A percentile compares a stretch with the other conserved stretches of the same genome.
Conservation (phyloP, 768 basidiomycete genomes). For the Hygrophoropsis aurantiaca region DNA sequence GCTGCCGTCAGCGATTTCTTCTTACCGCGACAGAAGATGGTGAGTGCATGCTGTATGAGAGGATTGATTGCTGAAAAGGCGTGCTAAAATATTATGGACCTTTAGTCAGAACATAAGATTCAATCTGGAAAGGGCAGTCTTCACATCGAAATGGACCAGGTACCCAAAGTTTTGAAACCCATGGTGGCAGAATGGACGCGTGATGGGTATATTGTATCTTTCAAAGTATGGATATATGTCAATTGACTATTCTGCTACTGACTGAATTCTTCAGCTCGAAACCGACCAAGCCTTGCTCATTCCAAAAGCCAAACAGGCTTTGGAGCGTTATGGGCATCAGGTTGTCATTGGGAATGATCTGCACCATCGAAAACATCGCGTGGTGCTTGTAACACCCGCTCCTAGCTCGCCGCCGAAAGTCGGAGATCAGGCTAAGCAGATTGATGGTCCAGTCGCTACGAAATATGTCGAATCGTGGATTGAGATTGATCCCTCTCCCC, state of each 20-base stretch:
- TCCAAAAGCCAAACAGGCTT: constrained; percentile 85
- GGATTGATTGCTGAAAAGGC: background rate
- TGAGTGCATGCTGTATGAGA: constrained; percentile 37
- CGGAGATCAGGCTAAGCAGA: no score
- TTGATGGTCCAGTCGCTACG: constrained; percentile 15
- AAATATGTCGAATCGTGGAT: constrained; percentile 63
- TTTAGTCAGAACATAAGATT: constrained; percentile 95
- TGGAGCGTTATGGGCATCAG: constrained; percentile 95
- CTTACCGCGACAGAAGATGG: constrained; percentile 88
- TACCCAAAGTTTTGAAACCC: constrained; percentile 92
- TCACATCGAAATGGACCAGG: constrained; percentile 97
- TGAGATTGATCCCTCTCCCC: constrained; percentile 47
- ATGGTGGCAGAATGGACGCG: constrained; percentile 93
- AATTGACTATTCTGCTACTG: background rate
- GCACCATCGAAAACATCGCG: constrained; percentile 86
- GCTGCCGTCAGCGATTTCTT: constrained; percentile 99
- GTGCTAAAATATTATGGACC: background rate
- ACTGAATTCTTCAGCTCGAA: constrained; percentile 65
- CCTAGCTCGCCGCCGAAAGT: constrained; percentile 16
- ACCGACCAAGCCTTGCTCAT: constrained; percentile 82
- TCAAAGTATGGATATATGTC: constrained; percentile 66
- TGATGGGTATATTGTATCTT: constrained; percentile 91
- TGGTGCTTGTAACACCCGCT: constrained; percentile 79
- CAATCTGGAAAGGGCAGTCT: constrained; percentile 95
- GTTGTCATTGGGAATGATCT: constrained; percentile 97